These are phyloP conservation scores for Sugiyamaella smithiae DNA, from an alignment of 805 yeast genomes.

Conservation along the genomic window DNA sequence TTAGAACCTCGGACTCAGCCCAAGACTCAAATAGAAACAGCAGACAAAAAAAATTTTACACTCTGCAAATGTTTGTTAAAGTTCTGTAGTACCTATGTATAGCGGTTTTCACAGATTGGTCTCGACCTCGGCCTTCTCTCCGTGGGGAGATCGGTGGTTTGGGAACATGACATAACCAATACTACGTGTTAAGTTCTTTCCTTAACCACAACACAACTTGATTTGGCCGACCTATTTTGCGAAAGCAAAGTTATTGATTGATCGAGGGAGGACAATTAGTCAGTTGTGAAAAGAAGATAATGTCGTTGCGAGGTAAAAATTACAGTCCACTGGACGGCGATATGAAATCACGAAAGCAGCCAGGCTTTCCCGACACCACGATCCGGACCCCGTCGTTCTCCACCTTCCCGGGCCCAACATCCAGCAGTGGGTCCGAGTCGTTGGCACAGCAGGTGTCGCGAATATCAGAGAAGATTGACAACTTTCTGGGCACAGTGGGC, in stretches of 20 bases:
- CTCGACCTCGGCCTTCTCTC: too few species aligned
- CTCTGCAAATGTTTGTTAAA: too few species aligned
- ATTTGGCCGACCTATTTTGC: too few species aligned
- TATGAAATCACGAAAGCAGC: constrained; percentile 5
- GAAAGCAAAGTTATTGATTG: too few species aligned
- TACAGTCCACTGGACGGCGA: constrained; percentile 8
- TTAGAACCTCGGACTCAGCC: too few species aligned
- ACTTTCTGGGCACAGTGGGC: constrained; percentile 32
- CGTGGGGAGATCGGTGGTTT: background rate
- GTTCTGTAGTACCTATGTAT: too few species aligned
- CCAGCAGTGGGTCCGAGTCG: background rate
- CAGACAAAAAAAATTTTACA: too few species aligned
- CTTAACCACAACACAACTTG: background rate
- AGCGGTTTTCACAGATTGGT: too few species aligned
- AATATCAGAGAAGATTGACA: constrained; percentile 31
- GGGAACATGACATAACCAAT: too few species aligned
- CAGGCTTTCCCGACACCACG: background rate
- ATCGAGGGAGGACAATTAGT: too few species aligned
- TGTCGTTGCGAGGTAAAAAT: constrained; percentile 2
- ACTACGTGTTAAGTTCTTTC: constrained; percentile 4
- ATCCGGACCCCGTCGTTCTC: constrained; percentile 5
- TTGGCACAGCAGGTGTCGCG: constrained; percentile 18
- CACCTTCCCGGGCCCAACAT: constrained; percentile 4
- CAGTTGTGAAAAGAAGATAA: too few species aligned
- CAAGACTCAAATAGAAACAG: too few species aligned